These are phyloP conservation scores for Ilyonectria destructans DNA, from an alignment of 2,329 filamentous ascomycete genomes.

Conservation along the genomic window DNA sequence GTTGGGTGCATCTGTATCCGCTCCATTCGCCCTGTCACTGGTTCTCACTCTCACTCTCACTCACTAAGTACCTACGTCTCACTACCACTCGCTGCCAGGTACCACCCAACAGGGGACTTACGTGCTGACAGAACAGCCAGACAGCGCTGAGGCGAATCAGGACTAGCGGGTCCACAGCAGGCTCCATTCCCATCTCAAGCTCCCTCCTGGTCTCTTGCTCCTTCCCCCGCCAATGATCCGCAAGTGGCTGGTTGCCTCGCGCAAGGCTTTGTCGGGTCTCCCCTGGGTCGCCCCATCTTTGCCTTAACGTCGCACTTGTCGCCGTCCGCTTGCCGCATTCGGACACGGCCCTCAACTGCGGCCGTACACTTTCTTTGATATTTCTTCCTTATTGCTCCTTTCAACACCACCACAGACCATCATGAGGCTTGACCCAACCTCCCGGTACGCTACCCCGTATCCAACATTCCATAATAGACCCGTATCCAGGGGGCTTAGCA, in stretches of 20 bases:
- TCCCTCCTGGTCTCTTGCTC: neutral
- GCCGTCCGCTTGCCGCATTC: neutral
- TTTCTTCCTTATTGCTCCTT: neutral
- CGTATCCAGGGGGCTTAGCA: neutral
- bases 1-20: too few relatives aligned
- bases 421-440: neutral
- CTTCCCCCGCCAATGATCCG: neutral
- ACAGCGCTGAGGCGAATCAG: neutral
- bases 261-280: neutral
- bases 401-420: neutral
- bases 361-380: constrained; percentile 1
- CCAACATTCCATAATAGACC: neutral
- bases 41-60: too few relatives aligned
- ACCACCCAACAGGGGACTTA: neutral
- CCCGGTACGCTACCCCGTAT: neutral
- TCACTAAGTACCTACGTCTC: too few relatives aligned
- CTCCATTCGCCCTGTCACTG: too few relatives aligned
- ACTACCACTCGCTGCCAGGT: too few relatives aligned
- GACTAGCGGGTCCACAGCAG: neutral
- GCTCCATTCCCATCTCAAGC: neutral
- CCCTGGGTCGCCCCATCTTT: neutral
- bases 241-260: constrained; percentile 1
- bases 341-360: neutral
- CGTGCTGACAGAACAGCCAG: neutral
- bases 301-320: neutral